phyloP scores from a whole-genome alignment of 768 basidiomycete genomes.

The Crassisporium funariophilum region DNA sequence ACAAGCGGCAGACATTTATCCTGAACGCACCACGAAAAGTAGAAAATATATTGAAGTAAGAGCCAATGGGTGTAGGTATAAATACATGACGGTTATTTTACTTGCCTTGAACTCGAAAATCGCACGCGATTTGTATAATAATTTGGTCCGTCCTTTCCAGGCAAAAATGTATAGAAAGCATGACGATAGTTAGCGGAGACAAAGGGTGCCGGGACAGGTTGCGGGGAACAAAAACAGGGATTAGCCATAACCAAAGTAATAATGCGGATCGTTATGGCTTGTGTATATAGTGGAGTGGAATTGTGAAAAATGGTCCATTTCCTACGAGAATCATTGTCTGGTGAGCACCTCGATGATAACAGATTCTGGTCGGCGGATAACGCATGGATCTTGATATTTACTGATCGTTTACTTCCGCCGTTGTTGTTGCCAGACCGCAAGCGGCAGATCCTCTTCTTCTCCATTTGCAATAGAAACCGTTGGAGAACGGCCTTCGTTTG shows the following conservation, averaged over 20 bases:
- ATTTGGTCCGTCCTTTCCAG: constrained; percentile 16
- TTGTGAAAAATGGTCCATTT: not conserved
- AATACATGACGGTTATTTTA: too few relatives aligned
- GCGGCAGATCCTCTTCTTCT: constrained; percentile 81
- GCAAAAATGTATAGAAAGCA: constrained; percentile 5
- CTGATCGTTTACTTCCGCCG: constrained; percentile 48
- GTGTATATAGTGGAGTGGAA: not conserved
- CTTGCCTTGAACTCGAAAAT: constrained; percentile 6
- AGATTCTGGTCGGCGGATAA: too few relatives aligned
- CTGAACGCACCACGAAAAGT: too few relatives aligned
- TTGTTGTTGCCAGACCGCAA: constrained; percentile 81
- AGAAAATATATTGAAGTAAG: too few relatives aligned
- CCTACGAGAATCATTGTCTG: too few relatives aligned
- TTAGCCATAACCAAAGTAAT: not conserved
- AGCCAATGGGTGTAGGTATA: too few relatives aligned
- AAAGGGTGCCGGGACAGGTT: constrained; percentile 8
- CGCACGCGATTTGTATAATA: constrained; percentile 4
- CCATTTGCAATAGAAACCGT: constrained; percentile 30
- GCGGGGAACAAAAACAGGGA: constrained; percentile 1
- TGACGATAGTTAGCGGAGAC: constrained; percentile 7
- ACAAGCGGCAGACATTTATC: too few relatives aligned
- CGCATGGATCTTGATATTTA: too few relatives aligned
- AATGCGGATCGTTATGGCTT: not conserved
- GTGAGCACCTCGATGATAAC: not conserved
- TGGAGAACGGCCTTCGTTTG: constrained; percentile 37